Evolutionary conservation across 768 basidiomycete genomes (phyloP).

Genomic region (Suillus decipiens): DNA sequence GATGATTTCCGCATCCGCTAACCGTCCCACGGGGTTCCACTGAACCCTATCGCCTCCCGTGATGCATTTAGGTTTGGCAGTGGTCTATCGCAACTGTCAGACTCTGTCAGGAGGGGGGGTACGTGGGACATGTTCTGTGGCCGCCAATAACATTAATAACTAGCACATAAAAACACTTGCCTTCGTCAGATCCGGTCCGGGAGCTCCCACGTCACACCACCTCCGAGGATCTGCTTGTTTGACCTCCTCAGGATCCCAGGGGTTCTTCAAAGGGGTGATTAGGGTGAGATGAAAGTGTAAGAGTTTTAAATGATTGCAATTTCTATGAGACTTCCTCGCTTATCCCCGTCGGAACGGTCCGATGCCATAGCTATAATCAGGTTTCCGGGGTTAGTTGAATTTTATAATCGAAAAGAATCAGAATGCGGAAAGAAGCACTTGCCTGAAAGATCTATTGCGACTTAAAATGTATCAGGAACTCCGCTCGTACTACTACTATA

Average conservation of each 20-base stretch:
- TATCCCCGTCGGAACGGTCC: background rate
- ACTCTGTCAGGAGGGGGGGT: background rate
- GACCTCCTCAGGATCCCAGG: conserved; percentile 3
- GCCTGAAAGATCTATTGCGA: background rate
- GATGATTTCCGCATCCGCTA: no score
- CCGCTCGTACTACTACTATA: background rate
- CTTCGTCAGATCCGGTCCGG: background rate
- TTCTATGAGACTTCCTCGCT: conserved; percentile 6
- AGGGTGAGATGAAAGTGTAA: background rate
- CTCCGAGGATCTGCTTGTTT: conserved; percentile 20
- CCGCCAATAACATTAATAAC: background rate
- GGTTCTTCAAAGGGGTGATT: background rate
- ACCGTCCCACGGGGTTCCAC: no score
- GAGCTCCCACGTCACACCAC: background rate
- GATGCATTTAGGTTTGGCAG: conserved; percentile 2
- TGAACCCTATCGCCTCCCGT: background rate
- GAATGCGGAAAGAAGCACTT: background rate
- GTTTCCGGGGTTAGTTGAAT: background rate
- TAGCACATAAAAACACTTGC: background rate
- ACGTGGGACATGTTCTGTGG: background rate
- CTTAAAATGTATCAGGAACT: background rate
- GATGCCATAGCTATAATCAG: conserved; percentile 6
- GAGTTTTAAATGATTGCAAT: conserved; percentile 15
- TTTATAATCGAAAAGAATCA: background rate
- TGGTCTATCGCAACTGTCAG: background rate